Base-by-base conservation (phyloP, 331 rosid genomes). In the Cydonia oblonga region DNA sequence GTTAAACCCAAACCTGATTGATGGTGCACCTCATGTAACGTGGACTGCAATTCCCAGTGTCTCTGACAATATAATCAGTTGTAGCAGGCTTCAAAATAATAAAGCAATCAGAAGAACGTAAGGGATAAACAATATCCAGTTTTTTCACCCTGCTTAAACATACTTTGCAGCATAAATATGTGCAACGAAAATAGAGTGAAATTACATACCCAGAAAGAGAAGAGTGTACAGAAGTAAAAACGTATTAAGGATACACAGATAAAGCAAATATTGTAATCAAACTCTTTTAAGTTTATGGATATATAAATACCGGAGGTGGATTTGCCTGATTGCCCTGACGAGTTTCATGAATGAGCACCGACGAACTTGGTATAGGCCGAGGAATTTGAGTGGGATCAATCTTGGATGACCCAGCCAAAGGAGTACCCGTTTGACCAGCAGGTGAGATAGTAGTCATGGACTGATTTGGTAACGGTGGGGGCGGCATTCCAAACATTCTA, bases 381-480 rank as follows among this genome's bases (percentile, higher is more conserved):
- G 99, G 99, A 85, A 95, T 91, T 85, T 95, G 99, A 87, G 88
- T 95, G 60, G 99, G 99, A 79, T 95, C 99, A 58, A 95, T 95
- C 81, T 88, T 95, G 26, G 99, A 89, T 69, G 96, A 86, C 61
- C 90, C 95, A 56, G 89, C 86, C 82, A 85, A 78, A 26, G 98
- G 92, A 68, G 92, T 90, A 82, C 96, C 98, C 30, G 95, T 81
- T 83, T 89, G 97, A 85, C 96, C 92, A 66, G 86, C 81, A 40
- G 96, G 88, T 64, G 96, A 84, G 67, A 93, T 89, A n/a, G 97
- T 77, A 64, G 97, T 84, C 97, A 95, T 89, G 29, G 97, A 89
- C 79, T 95, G 99, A 81, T 91, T 93, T 78, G 91, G 88, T 64
- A 85, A 40, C 46, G 93, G 92, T 57, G 87, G 75, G 18, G 86